Evolutionary conservation across 352 stramenopile species (phyloP), one percentile per base, ranked within the genome.

Genomic region (Phytophthora sp.): DNA sequence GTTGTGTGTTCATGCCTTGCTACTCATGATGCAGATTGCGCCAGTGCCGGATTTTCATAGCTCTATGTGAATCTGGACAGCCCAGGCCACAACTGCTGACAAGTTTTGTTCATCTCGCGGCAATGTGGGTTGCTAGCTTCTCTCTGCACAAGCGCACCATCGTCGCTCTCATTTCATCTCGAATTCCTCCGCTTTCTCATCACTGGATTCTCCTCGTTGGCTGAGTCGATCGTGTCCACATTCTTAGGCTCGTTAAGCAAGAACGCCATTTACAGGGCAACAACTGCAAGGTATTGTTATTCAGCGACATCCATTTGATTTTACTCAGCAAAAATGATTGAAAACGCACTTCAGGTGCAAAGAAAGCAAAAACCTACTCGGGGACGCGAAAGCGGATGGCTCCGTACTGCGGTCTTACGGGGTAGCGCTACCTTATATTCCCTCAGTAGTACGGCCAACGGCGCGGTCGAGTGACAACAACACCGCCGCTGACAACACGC

Each of bases 371-470:
- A 46, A 45, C 3, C 13, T 31, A 46, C 23, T 23, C 17, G 7
- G 27, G 38, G 8, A 28, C 17, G 5, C n/a, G n/a, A n/a, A n/a
- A n/a, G n/a, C n/a, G n/a, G 28, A 17, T 24, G 21, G 12, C 17
- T 18, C 21, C 9, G 17, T 17, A 9, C 17, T 43, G 8, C 17
- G 8, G 13, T 18, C 4, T 15, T 39, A 20, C 13, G 32, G 5
- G 12, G 13, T 18, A 13, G 37, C 37, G 10, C 24, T 18, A 6
- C 9, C 37, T 9, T 12, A 15, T 24, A 23, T 8, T 10, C n/a
- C 23, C 42, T 62, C 54, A 73, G 51, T 71, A 74, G 32, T 27
- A 62, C 18, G 31, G 51, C 39, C 66, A 32, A 42, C 42, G 50
- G 28, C 44, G 37, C 18, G 64, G 64, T 39, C 34, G 44, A 46